Conservation (phyloP, 2,329 filamentous ascomycete genomes). For the Ascomycota sp. region DNA sequence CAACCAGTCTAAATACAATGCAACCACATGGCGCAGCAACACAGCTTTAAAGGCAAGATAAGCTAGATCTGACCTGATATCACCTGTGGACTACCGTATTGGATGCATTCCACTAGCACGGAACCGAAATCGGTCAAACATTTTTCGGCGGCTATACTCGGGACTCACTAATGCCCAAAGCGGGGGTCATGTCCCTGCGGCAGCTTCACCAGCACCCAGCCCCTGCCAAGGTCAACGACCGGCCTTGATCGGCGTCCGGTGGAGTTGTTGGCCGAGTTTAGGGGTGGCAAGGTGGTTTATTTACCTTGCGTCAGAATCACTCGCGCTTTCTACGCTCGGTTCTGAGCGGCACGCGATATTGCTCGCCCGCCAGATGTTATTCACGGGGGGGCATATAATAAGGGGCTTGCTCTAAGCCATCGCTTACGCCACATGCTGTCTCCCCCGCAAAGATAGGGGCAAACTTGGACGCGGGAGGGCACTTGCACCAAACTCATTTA, state of each 20-base stretch:
- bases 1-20: background rate
- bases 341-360: background rate
- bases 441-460: too few relatives aligned
- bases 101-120: conserved; percentile 5
- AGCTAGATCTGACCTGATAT: background rate
- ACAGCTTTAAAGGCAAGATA: background rate
- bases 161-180: conserved; percentile 3
- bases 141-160: conserved; percentile 8
- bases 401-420: background rate
- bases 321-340: background rate
- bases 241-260: conserved; percentile 1
- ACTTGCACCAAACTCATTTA: too few relatives aligned
- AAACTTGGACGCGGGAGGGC: too few relatives aligned
- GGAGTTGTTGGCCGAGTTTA: background rate
- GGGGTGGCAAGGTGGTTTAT: background rate
- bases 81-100: conserved; percentile 3
- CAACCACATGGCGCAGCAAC: background rate
- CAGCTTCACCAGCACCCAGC: too few relatives aligned
- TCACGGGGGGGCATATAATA: background rate
- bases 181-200: conserved; percentile 1
- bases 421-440: too few relatives aligned
- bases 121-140: background rate
- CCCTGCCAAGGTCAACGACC: conserved; percentile 1
- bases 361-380: background rate
- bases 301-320: background rate